Evolutionary conservation across 2,329 filamentous ascomycete species (phyloP).

Genomic region (Colletotrichum godetiae): DNA sequence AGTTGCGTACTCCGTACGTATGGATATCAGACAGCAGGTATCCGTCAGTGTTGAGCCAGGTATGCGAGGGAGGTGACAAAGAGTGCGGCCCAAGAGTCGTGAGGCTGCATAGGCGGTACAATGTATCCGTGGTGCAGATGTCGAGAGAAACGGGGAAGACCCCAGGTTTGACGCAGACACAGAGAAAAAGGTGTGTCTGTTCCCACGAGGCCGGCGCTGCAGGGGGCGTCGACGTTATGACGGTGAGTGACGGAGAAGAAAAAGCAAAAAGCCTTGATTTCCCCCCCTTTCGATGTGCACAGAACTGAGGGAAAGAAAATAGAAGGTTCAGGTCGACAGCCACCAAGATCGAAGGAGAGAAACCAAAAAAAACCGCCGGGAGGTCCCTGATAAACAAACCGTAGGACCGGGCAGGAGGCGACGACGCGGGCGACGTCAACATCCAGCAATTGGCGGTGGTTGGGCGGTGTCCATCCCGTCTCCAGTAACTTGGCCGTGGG

Average conservation of each 20-base stretch:
- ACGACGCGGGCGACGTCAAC: conserved; percentile 11
- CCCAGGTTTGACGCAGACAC: background rate
- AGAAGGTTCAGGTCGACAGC: background rate
- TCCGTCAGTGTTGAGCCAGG: background rate
- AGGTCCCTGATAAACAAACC: background rate
- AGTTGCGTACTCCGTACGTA: too few species aligned
- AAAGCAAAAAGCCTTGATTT: background rate
- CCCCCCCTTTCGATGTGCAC: background rate
- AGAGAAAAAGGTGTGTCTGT: conserved; percentile 2
- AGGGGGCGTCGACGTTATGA: conserved; percentile 14
- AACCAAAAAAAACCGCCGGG: background rate
- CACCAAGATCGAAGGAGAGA: background rate
- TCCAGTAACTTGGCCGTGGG: background rate
- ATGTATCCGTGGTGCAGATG: background rate
- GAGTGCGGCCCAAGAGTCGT: background rate
- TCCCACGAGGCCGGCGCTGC: conserved; percentile 28
- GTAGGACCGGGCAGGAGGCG: background rate
- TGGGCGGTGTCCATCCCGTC: conserved; percentile 13
- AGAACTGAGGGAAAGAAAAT: background rate
- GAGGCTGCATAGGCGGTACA: background rate
- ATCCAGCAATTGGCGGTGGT: conserved; percentile 18
- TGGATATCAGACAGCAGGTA: background rate
- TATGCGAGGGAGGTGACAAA: background rate
- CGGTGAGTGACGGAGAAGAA: background rate
- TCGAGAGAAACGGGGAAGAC: background rate